phyloP scores from a whole-genome alignment of 2,329 filamentous ascomycete genomes.

The Xylaria multiplex region DNA sequence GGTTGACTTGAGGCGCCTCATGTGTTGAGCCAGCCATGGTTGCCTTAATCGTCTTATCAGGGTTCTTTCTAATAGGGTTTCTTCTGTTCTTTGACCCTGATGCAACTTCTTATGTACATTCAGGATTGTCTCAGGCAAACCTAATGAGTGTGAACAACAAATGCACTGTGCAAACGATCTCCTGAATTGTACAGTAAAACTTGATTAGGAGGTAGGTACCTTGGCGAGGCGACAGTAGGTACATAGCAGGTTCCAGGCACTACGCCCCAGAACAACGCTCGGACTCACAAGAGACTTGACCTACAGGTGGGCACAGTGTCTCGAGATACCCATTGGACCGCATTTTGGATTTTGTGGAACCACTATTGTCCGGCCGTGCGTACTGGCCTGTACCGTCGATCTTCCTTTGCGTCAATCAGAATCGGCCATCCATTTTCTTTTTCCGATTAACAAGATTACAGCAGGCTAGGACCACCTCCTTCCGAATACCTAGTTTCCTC shows the following conservation, averaged over 20 bases:
- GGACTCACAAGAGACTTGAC: no score
- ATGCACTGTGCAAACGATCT: background rate
- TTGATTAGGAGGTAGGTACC: no score
- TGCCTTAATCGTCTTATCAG: conserved; percentile 4
- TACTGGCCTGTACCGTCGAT: conserved; percentile 7
- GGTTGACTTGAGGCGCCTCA: conserved; percentile 43
- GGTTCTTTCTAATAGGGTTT: background rate
- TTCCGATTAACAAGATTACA: background rate
- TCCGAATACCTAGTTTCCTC: background rate
- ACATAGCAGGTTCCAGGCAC: no score
- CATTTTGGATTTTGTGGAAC: background rate
- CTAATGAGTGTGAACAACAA: no score
- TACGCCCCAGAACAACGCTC: no score
- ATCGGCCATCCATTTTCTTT: background rate
- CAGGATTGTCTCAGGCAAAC: no score
- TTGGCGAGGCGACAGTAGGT: no score
- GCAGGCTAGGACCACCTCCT: background rate
- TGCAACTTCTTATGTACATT: no score
- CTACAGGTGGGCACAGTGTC: background rate
- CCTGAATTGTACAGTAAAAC: no score
- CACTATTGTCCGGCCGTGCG: conserved; percentile 10
- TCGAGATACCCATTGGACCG: background rate
- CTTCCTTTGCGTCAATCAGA: background rate
- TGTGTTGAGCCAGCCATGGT: conserved; percentile 45
- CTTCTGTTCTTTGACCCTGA: background rate